phyloP scores from a whole-genome alignment of 345 rosid genomes.

The Mallotus nudiflorus region DNA sequence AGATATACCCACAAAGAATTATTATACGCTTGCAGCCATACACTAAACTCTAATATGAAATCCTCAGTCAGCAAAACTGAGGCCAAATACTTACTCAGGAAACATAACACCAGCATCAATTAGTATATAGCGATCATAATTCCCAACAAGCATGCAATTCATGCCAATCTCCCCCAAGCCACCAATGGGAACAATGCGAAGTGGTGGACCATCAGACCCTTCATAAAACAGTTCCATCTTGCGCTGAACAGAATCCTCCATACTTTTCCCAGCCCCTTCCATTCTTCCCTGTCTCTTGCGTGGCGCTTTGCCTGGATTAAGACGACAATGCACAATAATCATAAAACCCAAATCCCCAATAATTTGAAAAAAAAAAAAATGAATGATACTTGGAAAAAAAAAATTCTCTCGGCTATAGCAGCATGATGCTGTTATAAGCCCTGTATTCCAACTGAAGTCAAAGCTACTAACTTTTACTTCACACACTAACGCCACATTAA shows the following conservation, averaged over 20 bases:
- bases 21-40: slow-evolving; percentile 13
- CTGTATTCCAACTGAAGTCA: too few species aligned
- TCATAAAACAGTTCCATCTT: slow-evolving; percentile 97
- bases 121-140: slow-evolving; percentile 85
- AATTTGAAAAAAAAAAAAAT: not conserved
- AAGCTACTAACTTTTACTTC: not conserved
- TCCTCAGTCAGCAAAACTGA: not conserved
- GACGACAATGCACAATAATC: slow-evolving; percentile 8
- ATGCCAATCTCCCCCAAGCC: slow-evolving; percentile 99
- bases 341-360: slow-evolving; percentile 4
- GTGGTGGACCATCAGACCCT: slow-evolving; percentile 89
- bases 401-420: too few species aligned
- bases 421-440: too few species aligned
- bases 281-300: slow-evolving; percentile 52
- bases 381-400: not conserved
- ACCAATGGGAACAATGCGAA: slow-evolving; percentile 93
- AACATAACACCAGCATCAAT: slow-evolving; percentile 98
- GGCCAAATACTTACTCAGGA: slow-evolving; percentile 75
- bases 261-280: slow-evolving; percentile 87
- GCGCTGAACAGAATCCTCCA: slow-evolving; percentile 96
- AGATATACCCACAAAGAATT: not conserved
- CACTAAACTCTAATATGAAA: slow-evolving; percentile 10
- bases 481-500: not conserved
- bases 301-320: slow-evolving; percentile 47
- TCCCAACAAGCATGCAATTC: slow-evolving; percentile 99